A percentile compares a stretch with the other conserved stretches of the same genome.
phyloP scores from a whole-genome alignment of 2,329 filamentous ascomycete genomes.

The Fusarium sp. region DNA sequence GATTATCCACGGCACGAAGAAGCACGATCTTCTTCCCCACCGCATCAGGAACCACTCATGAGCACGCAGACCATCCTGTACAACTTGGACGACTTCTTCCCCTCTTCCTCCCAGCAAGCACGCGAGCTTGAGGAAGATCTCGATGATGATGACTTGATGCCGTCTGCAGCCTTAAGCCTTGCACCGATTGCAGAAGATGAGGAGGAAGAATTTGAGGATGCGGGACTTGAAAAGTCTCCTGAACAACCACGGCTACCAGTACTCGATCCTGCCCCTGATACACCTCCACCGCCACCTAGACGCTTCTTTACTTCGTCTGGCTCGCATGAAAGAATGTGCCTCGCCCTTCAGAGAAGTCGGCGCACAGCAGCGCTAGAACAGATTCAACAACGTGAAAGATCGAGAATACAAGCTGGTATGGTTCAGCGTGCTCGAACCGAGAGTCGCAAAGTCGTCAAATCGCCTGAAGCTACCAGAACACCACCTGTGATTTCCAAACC shows the following conservation, averaged over 20 bases:
- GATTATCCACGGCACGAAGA: constrained; percentile 7
- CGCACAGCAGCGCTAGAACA: constrained; percentile 50
- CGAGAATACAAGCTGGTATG: constrained; percentile 38
- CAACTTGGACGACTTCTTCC: constrained; percentile 65
- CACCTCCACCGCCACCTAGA: constrained; percentile 25
- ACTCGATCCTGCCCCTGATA: constrained; percentile 9
- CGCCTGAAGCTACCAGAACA: background rate
- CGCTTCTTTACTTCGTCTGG: constrained; percentile 55
- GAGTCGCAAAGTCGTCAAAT: constrained; percentile 7
- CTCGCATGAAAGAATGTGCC: constrained; percentile 49
- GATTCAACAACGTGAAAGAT: constrained; percentile 43
- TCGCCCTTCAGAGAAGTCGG: constrained; percentile 52
- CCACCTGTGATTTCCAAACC: background rate
- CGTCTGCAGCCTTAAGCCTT: constrained; percentile 4
- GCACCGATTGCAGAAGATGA: constrained; percentile 29
- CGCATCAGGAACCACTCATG: constrained; percentile 46
- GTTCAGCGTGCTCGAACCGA: constrained; percentile 25
- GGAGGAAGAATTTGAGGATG: constrained; percentile 18
- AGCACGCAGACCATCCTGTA: constrained; percentile 66
- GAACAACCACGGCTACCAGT: constrained; percentile 33
- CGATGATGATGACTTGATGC: constrained; percentile 5
- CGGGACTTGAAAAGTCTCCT: constrained; percentile 22
- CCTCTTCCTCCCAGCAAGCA: constrained; percentile 66
- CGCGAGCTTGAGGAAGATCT: constrained; percentile 61
- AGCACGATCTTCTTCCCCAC: constrained; percentile 27